Percentiles rank a stretch among this genome's conserved stretches.
These are phyloP conservation scores for Pleurotus sapidus DNA, from an alignment of 768 basidiomycete species.

Conservation along the genomic window DNA sequence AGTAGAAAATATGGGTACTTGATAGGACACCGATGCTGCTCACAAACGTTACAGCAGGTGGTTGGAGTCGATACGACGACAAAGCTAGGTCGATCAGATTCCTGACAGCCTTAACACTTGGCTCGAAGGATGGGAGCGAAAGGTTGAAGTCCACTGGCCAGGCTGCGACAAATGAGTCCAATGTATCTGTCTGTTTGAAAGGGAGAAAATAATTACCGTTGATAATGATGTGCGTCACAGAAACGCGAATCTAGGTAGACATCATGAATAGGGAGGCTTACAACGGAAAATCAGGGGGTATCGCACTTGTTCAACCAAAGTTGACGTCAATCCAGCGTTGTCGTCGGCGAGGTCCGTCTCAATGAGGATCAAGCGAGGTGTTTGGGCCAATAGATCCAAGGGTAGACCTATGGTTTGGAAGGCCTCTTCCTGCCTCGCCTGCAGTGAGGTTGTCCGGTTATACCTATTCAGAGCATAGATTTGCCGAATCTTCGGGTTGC, in stretches of 20 bases:
- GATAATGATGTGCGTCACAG: conserved; percentile 25
- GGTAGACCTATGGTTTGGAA: background rate
- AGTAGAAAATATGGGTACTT: conserved; percentile 17
- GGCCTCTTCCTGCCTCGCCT: background rate
- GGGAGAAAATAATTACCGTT: conserved; percentile 19
- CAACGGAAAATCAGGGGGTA: background rate
- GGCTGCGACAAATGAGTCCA: conserved; percentile 15
- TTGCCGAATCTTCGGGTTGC: background rate
- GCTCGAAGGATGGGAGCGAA: conserved; percentile 39
- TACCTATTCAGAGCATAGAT: conserved; percentile 3
- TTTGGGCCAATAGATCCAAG: background rate
- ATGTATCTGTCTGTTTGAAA: too few relatives aligned
- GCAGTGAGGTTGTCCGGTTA: background rate
- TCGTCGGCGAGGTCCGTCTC: background rate
- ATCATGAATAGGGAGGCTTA: background rate
- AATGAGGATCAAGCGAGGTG: background rate
- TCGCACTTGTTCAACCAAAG: conserved; percentile 16
- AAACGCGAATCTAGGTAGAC: background rate
- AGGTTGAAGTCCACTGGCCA: conserved; percentile 51
- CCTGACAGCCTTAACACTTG: conserved; percentile 35
- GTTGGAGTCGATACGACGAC: conserved; percentile 18
- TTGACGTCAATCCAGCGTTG: conserved; percentile 5
- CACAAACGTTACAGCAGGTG: conserved; percentile 35
- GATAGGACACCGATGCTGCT: conserved; percentile 27
- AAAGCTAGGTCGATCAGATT: conserved; percentile 39